Conservation (phyloP, 306 rosid genomes). For the Lathyrus oleraceus region DNA sequence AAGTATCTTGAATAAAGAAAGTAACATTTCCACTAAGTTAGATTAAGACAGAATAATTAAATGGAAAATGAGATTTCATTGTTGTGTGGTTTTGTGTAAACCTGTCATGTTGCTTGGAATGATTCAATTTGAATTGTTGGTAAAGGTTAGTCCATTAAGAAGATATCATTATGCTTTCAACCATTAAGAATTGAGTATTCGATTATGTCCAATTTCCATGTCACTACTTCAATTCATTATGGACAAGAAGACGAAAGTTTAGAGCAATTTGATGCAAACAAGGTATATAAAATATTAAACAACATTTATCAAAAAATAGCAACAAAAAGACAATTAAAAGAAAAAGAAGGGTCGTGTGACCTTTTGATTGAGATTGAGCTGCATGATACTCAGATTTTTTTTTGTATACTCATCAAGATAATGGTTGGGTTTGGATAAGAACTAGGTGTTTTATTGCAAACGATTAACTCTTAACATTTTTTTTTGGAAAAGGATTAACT, state of each 20-base stretch:
- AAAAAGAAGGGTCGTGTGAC: not conserved
- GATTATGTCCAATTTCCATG: slow-evolving; percentile 21
- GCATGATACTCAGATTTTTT: not conserved
- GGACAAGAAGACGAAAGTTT: not conserved
- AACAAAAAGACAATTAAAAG: not conserved
- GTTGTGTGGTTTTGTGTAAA: slow-evolving; percentile 13
- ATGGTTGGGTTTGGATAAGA: not conserved
- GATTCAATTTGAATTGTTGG: slow-evolving; percentile 9
- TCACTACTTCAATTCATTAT: slow-evolving; percentile 13
- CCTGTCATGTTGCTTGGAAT: not conserved
- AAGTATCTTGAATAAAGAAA: slow-evolving; percentile 27
- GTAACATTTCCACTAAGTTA: not conserved
- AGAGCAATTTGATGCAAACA: not conserved
- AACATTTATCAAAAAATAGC: too few relatives aligned
- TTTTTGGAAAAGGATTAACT: not conserved
- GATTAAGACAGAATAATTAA: not conserved
- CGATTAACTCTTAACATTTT: too few relatives aligned
- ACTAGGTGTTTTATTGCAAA: not conserved
- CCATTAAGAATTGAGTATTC: slow-evolving; percentile 15
- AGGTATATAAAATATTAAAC: not conserved
- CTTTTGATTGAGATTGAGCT: slow-evolving; percentile 31
- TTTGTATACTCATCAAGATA: too few relatives aligned
- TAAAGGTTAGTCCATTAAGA: slow-evolving; percentile 18
- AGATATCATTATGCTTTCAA: not conserved
- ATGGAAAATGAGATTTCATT: not conserved